Conservation (phyloP, 331 rosid genomes). For the Acacia concinna region DNA sequence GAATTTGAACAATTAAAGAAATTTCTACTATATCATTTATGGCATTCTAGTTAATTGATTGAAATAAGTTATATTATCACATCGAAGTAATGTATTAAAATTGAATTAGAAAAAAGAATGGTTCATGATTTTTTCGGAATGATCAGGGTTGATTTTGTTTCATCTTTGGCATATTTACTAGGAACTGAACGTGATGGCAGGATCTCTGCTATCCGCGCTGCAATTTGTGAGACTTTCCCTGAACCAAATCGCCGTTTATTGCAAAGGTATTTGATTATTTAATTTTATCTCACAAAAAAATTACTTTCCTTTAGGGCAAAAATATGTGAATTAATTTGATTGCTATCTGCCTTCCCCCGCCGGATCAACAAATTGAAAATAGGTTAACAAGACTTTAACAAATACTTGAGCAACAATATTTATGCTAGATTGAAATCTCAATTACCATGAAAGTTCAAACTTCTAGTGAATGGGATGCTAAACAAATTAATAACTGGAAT, state of each 20-base stretch:
- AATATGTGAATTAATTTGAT: not conserved
- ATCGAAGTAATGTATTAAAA: not conserved
- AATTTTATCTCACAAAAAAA: not conserved
- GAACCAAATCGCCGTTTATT: conserved; percentile 93
- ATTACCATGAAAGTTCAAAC: not conserved
- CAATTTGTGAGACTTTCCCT: conserved; percentile 90
- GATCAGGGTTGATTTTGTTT: not conserved
- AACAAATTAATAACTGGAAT: not conserved
- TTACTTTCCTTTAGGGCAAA: conserved; percentile 14
- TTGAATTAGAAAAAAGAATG: not conserved
- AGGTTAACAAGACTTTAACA: not conserved
- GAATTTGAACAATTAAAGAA: not conserved
- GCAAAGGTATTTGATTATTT: conserved; percentile 68
- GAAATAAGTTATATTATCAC: not conserved
- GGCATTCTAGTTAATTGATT: not conserved
- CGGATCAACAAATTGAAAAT: conserved; percentile 4
- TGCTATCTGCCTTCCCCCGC: too few species aligned
- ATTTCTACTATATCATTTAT: not conserved
- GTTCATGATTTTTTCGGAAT: not conserved
- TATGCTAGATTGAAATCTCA: conserved; percentile 3
- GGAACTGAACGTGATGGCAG: conserved; percentile 77
- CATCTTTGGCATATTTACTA: conserved; percentile 35
- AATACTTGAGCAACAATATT: not conserved
- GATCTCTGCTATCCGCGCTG: conserved; percentile 76
- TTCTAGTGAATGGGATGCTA: conserved; percentile 8